Evolutionary conservation across 2,329 filamentous ascomycete species (phyloP), one percentile per base, ranked within the genome.

Genomic region (Nemania sp.): DNA sequence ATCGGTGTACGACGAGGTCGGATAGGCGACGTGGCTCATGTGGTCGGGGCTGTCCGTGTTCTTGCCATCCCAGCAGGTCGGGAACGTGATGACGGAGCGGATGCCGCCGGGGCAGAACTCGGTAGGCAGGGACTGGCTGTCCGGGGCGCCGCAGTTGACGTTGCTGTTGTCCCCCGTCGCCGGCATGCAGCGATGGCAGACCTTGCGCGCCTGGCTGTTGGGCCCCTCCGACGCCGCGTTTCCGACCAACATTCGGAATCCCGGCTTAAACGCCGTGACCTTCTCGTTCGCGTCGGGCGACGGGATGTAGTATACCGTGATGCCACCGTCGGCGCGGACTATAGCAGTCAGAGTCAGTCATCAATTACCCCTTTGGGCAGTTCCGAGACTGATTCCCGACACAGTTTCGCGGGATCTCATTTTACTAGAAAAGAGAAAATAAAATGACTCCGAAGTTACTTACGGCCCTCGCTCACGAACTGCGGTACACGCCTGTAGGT

Each of bases 11-110:
- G 63, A 61, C 9, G 12, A 65, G 64, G 10, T 69, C 5, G 82
- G 83, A 58, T 84, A 85, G 11, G 77, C 75, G 62, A 85, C 77
- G 65, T 86, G 83, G 40, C 72, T 79, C 62, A 76, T 78, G 67
- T 83, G 81, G 67, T 84, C 76, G 0, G 74, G 47, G 11, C 77
- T 75, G 59, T 84, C 81, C 35, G 78, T 64, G 62, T 83, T 77
- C 43, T 74, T 74, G 9, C 83, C 83, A 56, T 85, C 77, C 83
- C 83, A 85, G 72, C 82, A 85, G 9, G 78, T 79, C 1, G 82
- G 83, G 69, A 85, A 85, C 63, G 80, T 81, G 47, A 85, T 75
- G 62, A 84, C 80, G 13, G 78, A 77, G 34, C 81, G 79, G 15
- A 78, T 77, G 54, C 82, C 78, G 34, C 79, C 72, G 1, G 73